phyloP scores from a whole-genome alignment of 805 yeast genomes.

The Ogataea neopini region DNA sequence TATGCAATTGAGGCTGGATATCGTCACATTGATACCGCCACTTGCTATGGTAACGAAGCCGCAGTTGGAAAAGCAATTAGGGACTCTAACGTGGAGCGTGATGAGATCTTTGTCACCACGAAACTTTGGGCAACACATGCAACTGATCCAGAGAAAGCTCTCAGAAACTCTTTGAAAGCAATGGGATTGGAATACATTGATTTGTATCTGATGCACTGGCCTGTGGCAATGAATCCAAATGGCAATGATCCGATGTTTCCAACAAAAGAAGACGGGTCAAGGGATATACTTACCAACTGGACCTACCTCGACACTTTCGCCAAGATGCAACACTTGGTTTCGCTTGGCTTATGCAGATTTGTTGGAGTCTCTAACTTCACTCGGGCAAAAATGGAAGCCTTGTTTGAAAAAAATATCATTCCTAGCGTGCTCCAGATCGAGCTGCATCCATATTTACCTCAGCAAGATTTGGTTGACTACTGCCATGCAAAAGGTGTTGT shows the following conservation, averaged over 20 bases:
- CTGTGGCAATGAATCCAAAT: slow-evolving; percentile 32
- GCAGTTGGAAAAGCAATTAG: slow-evolving; percentile 44
- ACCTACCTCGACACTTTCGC: slow-evolving; percentile 69
- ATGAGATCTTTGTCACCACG: slow-evolving; percentile 22
- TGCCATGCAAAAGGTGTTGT: slow-evolving; percentile 33
- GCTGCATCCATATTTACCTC: slow-evolving; percentile 44
- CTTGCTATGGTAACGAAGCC: slow-evolving; percentile 40
- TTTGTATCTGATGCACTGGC: slow-evolving; percentile 49
- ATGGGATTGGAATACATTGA: slow-evolving; percentile 45
- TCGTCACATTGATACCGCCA: slow-evolving; percentile 45
- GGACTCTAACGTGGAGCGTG: slow-evolving; percentile 13
- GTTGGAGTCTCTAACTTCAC: slow-evolving; percentile 46
- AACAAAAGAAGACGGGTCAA: slow-evolving; percentile 29
- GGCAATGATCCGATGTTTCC: slow-evolving; percentile 20
- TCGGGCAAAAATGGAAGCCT: slow-evolving; percentile 32
- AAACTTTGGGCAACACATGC: slow-evolving; percentile 28
- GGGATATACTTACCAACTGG: slow-evolving; percentile 15
- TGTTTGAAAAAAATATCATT: slow-evolving; percentile 37
- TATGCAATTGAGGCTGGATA: slow-evolving; percentile 35
- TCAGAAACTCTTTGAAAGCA: slow-evolving; percentile 39
- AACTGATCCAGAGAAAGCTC: slow-evolving; percentile 34
- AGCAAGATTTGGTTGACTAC: slow-evolving; percentile 33
- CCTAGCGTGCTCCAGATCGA: slow-evolving; percentile 50
- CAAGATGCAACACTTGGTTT: slow-evolving; percentile 62
- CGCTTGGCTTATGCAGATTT: slow-evolving; percentile 41